These are phyloP conservation scores for Neoboletus magnificus DNA, from an alignment of 768 basidiomycete genomes.

Conservation along the genomic window DNA sequence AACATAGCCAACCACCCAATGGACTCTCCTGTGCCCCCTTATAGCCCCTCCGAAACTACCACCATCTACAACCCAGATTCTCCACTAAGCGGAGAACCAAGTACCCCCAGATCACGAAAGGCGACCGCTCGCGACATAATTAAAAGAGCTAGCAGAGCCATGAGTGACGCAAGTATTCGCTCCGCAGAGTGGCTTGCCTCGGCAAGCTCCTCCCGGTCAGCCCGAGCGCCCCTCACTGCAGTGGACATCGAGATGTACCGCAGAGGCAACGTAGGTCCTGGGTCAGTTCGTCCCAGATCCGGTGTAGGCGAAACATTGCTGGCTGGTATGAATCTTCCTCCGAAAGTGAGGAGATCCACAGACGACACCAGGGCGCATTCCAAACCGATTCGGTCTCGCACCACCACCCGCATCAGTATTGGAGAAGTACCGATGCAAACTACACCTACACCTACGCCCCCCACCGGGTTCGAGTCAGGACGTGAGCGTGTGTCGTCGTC, in stretches of 20 bases:
- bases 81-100: not conserved
- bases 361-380: not conserved
- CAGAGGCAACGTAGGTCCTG: conserved; percentile 9
- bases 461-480: conserved; percentile 16
- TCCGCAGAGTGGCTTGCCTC: conserved; percentile 33
- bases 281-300: not conserved
- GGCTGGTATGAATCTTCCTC: not conserved
- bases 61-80: conserved; percentile 1
- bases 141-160: conserved; percentile 18
- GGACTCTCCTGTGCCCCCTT: conserved; percentile 5
- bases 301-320: not conserved
- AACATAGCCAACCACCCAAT: not conserved
- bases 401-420: conserved; percentile 28
- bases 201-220: conserved; percentile 12
- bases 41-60: conserved; percentile 5
- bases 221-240: conserved; percentile 12
- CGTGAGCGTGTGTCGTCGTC: conserved; percentile 28
- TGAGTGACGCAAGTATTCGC: conserved; percentile 29
- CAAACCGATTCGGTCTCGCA: not conserved
- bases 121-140: conserved; percentile 14
- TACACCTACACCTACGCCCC: conserved; percentile 34
- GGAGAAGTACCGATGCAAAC: conserved; percentile 37
- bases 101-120: conserved; percentile 12
- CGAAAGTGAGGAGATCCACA: not conserved
- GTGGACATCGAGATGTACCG: conserved; percentile 29